phyloP scores from a whole-genome alignment of 1,284 basidiomycete genomes.

The Cryptococcus sp. region DNA sequence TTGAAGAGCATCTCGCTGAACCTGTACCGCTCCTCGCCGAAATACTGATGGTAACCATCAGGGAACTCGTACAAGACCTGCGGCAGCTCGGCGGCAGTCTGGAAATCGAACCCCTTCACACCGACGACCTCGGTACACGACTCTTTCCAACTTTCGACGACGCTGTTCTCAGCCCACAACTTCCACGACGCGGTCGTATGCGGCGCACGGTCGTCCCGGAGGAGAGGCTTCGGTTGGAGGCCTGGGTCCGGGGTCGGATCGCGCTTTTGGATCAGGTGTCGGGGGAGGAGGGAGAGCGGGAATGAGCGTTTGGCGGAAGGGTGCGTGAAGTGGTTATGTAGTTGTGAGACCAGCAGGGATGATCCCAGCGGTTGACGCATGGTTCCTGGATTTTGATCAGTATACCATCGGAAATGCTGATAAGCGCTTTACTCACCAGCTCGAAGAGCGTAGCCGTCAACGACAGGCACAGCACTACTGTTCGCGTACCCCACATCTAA shows the following conservation, averaged over 20 bases:
- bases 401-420: background rate
- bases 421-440: constrained; percentile 65
- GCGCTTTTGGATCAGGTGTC: constrained; percentile 80
- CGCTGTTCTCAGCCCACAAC: constrained; percentile 75
- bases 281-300: constrained; percentile 59
- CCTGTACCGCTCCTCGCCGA: constrained; percentile 76
- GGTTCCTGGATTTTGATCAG: constrained; percentile 36
- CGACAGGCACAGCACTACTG: constrained; percentile 89
- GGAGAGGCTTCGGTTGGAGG: constrained; percentile 65
- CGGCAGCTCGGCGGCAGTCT: constrained; percentile 39
- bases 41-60: constrained; percentile 85
- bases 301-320: constrained; percentile 35
- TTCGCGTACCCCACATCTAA: constrained; percentile 89
- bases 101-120: constrained; percentile 40
- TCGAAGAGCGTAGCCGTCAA: constrained; percentile 95
- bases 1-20: constrained; percentile 90
- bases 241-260: constrained; percentile 63
- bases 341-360: constrained; percentile 49
- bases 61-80: constrained; percentile 81
- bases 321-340: constrained; percentile 43
- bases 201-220: constrained; percentile 73
- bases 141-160: constrained; percentile 94
- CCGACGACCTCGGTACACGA: constrained; percentile 72
- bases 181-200: constrained; percentile 78
- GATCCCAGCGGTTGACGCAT: constrained; percentile 53